Evolutionary conservation across 2,329 filamentous ascomycete genomes (phyloP).

Genomic region (Aspergillus texensis): DNA sequence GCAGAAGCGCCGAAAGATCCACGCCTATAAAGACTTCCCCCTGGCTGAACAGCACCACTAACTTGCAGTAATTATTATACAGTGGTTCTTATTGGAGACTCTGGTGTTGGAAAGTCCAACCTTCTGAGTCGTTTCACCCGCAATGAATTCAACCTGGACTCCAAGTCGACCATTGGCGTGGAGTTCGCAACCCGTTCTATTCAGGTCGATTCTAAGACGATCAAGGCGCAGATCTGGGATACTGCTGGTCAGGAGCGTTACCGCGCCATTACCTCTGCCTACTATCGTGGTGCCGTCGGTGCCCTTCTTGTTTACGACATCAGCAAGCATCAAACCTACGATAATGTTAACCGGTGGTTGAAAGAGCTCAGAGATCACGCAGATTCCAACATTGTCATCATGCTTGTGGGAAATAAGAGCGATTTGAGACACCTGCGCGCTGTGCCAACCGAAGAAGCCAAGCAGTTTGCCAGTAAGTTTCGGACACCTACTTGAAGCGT

Average conservation of each 20-base stretch:
- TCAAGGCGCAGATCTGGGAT: slow-evolving; percentile 99
- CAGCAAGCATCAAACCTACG: slow-evolving; percentile 99
- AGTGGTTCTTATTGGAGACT: slow-evolving; percentile 99
- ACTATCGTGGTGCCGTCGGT: slow-evolving; percentile 96
- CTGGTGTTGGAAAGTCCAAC: slow-evolving; percentile 99
- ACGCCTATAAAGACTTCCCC: slow-evolving; percentile 19
- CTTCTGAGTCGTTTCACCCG: slow-evolving; percentile 98
- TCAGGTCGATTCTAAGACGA: slow-evolving; percentile 98
- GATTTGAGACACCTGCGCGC: slow-evolving; percentile 98
- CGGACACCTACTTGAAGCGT: not conserved
- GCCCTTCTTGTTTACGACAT: slow-evolving; percentile 99
- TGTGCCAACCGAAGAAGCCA: slow-evolving; percentile 96
- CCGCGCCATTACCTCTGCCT: slow-evolving; percentile 97
- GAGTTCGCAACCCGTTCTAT: slow-evolving; percentile 99
- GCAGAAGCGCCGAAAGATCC: slow-evolving; percentile 23
- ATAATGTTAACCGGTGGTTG: slow-evolving; percentile 98
- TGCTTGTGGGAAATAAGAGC: slow-evolving; percentile 99
- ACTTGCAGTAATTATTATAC: slow-evolving; percentile 24
- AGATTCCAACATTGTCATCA: slow-evolving; percentile 98
- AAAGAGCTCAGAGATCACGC: slow-evolving; percentile 98
- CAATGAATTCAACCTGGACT: slow-evolving; percentile 99
- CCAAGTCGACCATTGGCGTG: slow-evolving; percentile 99
- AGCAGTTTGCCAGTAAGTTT: slow-evolving; percentile 86
- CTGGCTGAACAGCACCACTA: slow-evolving; percentile 16
- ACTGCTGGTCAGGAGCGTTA: slow-evolving; percentile 98